Evolutionary conservation across 495 filamentous ascomycete species (phyloP).

Genomic region (Venustampulla echinocandica): DNA sequence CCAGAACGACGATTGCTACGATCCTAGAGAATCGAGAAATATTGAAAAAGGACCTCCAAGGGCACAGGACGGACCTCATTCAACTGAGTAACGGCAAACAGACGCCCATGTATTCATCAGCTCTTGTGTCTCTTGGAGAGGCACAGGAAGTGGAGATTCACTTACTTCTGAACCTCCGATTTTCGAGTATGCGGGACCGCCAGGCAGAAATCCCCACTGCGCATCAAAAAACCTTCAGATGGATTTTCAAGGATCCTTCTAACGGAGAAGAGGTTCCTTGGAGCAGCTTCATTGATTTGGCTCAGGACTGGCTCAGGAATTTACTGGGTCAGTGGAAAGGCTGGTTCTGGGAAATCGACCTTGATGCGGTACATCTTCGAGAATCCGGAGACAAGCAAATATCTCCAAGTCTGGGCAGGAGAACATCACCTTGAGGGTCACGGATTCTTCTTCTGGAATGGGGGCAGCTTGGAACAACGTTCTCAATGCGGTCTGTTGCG

Average conservation of each 20-base stretch:
- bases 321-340: slow-evolving; percentile 33
- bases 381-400: slow-evolving; percentile 11
- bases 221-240: slow-evolving; percentile 23
- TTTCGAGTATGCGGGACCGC: slow-evolving; percentile 21
- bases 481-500: slow-evolving; percentile 33
- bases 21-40: neutral
- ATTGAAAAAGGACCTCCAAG: neutral
- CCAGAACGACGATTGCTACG: neutral
- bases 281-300: slow-evolving; percentile 19
- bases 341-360: slow-evolving; percentile 34
- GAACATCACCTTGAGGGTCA: slow-evolving; percentile 10
- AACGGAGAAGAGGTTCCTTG: slow-evolving; percentile 3
- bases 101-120: neutral
- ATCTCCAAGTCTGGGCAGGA: slow-evolving; percentile 20
- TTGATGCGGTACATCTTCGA: slow-evolving; percentile 30
- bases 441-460: slow-evolving; percentile 35
- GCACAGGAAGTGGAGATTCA: neutral
- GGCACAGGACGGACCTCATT: neutral
- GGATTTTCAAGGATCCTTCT: slow-evolving; percentile 16
- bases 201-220: slow-evolving; percentile 21
- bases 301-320: slow-evolving; percentile 13
- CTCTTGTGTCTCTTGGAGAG: neutral
- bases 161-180: slow-evolving; percentile 15
- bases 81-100: neutral
- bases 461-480: slow-evolving; percentile 32